Base-by-base conservation (phyloP, 1,139 yeast genomes). In the Suhomyces bolitotheri region DNA sequence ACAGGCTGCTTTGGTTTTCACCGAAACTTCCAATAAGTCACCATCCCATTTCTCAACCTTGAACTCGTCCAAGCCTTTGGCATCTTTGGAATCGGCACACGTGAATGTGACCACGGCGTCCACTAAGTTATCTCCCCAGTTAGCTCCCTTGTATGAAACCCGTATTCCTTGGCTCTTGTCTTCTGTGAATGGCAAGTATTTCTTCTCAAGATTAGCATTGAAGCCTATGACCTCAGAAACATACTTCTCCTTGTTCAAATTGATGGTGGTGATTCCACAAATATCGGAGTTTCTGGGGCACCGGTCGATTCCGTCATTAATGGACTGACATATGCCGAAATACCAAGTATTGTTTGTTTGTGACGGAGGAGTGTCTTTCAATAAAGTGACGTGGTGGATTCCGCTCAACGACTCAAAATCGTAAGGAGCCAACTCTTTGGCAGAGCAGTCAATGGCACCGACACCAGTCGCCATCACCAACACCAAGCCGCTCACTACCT, bases 341-440 rank as follows among this genome's bases (percentile, higher is more conserved):
- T 70, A 77, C 90, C 96, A 86, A 3, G 77, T 70, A 24, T 71
- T 60, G 34, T 67, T 71, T 2, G 87, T 78, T 28, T 60, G 64
- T 5, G 90, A 75, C 2, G 97, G 97, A 16, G 97, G 97, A 10
- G 96, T 86, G 31, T 73, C 74, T 28, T 58, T 64, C 21, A 66
- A 50, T 4, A 51, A 38, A 7, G 66, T 51, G 12, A 66, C 64
- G 3, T 60, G 47, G 47, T 76, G 75, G 5, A 43, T 31, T 2
- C 86, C 85, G 30, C 67, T 67, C 27, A 81, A 60, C 14, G 63
- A 50, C 36, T 67, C 71, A 45, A 78, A 69, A 37, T 70, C 59
- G 48, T 63, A 65, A 23, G 63, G 62, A 16, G 58, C 57, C 25
- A 76, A 59, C 27, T 68, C 69, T 11, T 64, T 52, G 20, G 58